A percentile compares a stretch with the other conserved stretches of the same genome.
phyloP scores from a whole-genome alignment of 176 grass and related monocot genomes.

The Poa annua region DNA sequence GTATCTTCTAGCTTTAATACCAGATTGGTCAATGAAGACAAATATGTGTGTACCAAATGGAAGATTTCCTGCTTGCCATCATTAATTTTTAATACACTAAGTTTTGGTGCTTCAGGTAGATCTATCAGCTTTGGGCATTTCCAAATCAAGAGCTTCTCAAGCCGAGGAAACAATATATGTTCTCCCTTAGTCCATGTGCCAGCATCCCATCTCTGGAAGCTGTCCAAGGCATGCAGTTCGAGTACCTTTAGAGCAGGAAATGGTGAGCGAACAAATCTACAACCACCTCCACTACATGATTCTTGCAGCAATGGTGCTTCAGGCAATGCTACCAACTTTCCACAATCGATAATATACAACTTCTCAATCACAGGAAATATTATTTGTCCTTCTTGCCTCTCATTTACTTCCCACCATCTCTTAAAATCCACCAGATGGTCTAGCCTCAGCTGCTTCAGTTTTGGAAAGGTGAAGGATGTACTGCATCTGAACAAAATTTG shows the following conservation, averaged over 20 bases:
- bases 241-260: background rate
- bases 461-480: background rate
- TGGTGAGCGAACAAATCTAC: background rate
- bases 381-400: background rate
- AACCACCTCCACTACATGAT: background rate
- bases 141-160: background rate
- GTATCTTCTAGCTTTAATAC: rapidly evolving
- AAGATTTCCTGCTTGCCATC: background rate
- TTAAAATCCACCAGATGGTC: background rate
- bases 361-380: background rate
- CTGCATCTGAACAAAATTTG: background rate
- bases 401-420: background rate
- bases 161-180: background rate
- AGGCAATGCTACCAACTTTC: background rate
- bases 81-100: rapidly evolving
- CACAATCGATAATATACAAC: rapidly evolving
- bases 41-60: background rate
- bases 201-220: background rate
- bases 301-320: background rate
- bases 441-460: background rate
- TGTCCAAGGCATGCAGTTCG: background rate
- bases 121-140: background rate
- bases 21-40: background rate
- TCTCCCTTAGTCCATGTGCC: no score
- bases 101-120: background rate